phyloP scores from a whole-genome alignment of 2,329 filamentous ascomycete genomes.

The Incumbomyces delicatus region DNA sequence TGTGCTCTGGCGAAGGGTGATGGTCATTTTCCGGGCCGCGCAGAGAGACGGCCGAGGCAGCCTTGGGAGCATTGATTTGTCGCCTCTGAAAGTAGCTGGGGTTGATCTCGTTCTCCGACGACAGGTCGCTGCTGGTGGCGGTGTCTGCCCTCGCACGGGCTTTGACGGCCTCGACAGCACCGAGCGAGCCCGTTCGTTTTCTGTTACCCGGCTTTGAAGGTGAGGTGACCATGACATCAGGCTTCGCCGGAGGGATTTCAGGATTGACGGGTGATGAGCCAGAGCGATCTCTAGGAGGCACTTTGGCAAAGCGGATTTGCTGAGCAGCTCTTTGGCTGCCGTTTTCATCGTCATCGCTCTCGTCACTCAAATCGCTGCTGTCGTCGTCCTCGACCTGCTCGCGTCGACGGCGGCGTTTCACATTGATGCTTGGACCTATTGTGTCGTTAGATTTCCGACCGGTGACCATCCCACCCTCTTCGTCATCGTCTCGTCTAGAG shows the following conservation, averaged over 20 bases:
- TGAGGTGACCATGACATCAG: slow-evolving; percentile 46
- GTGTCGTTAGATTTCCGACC: slow-evolving; percentile 48
- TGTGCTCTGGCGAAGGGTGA: slow-evolving; percentile 19
- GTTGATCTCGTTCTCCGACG: slow-evolving; percentile 53
- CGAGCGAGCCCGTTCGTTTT: slow-evolving; percentile 46
- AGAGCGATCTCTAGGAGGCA: slow-evolving; percentile 77
- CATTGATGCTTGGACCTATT: slow-evolving; percentile 41
- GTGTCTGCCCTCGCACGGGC: slow-evolving; percentile 51
- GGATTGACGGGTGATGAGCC: slow-evolving; percentile 76
- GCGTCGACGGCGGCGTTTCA: slow-evolving; percentile 43
- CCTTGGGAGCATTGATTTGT: slow-evolving; percentile 37
- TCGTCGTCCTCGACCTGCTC: slow-evolving; percentile 55
- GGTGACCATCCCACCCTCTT: slow-evolving; percentile 55
- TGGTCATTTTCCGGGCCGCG: slow-evolving; percentile 14
- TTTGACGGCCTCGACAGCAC: slow-evolving; percentile 44
- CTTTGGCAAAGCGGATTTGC: slow-evolving; percentile 92
- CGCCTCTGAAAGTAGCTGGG: slow-evolving; percentile 44
- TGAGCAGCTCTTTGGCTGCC: slow-evolving; percentile 54
- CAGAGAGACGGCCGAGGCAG: slow-evolving; percentile 22
- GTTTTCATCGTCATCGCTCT: slow-evolving; percentile 55
- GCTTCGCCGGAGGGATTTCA: slow-evolving; percentile 33
- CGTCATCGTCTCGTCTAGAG: slow-evolving; percentile 44
- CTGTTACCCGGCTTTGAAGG: slow-evolving; percentile 42
- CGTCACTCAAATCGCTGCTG: slow-evolving; percentile 56
- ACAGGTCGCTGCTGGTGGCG: slow-evolving; percentile 56